Conservation (phyloP, 805 yeast genomes). For the Lachancea meyersii region DNA sequence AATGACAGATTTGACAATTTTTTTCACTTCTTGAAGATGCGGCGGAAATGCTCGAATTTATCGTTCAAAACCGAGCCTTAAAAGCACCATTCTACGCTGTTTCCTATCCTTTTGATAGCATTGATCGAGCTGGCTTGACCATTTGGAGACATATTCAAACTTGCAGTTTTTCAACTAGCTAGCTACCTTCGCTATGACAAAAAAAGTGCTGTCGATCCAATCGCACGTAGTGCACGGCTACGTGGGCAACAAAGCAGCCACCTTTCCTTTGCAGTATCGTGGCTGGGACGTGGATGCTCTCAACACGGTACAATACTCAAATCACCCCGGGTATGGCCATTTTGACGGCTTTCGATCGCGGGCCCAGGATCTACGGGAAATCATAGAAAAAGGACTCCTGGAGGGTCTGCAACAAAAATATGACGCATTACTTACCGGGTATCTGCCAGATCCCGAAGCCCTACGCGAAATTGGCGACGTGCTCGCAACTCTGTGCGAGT, state of each 20-base stretch:
- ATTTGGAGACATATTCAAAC: background rate
- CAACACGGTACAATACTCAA: conserved; percentile 82
- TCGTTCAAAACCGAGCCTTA: background rate
- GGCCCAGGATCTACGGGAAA: conserved; percentile 40
- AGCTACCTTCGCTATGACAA: conserved; percentile 4
- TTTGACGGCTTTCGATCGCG: conserved; percentile 53
- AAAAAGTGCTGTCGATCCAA: conserved; percentile 50
- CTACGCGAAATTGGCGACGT: conserved; percentile 45
- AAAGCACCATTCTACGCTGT: background rate
- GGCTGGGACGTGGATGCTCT: conserved; percentile 93
- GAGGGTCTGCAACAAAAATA: conserved; percentile 45
- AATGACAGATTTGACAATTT: background rate
- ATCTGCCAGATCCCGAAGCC: conserved; percentile 58
- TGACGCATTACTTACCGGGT: conserved; percentile 72
- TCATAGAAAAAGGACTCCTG: conserved; percentile 49
- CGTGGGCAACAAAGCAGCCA: conserved; percentile 88
- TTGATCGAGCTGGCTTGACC: background rate
- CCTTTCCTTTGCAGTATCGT: conserved; percentile 76
- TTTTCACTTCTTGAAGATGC: background rate
- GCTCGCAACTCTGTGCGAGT: conserved; percentile 30
- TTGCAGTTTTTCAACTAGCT: background rate
- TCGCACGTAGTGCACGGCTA: conserved; percentile 95
- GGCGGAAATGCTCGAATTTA: background rate
- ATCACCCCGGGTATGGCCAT: conserved; percentile 83
- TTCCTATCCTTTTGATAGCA: background rate